Conservation (phyloP, 768 basidiomycete genomes). For the Hygrocybe punicea region DNA sequence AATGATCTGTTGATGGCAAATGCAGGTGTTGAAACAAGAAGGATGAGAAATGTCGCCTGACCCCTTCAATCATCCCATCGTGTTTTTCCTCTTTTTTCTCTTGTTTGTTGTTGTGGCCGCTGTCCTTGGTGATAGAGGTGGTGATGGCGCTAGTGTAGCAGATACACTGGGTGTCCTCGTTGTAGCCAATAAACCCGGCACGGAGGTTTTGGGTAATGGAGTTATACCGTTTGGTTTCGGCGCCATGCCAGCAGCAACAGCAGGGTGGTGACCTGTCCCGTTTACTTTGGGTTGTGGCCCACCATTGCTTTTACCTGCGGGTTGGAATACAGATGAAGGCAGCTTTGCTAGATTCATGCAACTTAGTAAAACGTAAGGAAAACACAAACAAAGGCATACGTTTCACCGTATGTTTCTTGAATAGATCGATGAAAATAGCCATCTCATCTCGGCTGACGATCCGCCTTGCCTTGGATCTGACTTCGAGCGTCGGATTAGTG, state of each 20-base stretch:
- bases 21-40: not conserved
- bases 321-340: not conserved
- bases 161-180: not conserved
- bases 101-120: conserved; percentile 24
- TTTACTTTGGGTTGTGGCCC: not conserved
- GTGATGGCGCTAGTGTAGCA: not conserved
- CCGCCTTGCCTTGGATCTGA: conserved; percentile 22
- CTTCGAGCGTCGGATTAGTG: conserved; percentile 21
- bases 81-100: conserved; percentile 43
- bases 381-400: conserved; percentile 30
- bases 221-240: not conserved
- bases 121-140: conserved; percentile 16
- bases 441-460: conserved; percentile 56
- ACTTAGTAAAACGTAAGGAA: not conserved
- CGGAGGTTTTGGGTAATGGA: not conserved
- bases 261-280: not conserved
- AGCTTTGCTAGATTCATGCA: not conserved
- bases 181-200: not conserved
- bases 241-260: not conserved
- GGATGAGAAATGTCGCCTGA: not conserved
- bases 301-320: not conserved
- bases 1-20: not conserved
- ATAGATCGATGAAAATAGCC: conserved; percentile 56
- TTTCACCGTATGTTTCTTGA: conserved; percentile 48
- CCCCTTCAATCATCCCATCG: conserved; percentile 27